Base-by-base conservation (phyloP, 371 early-diverging fungal genomes). In the Mortierella sp. region DNA sequence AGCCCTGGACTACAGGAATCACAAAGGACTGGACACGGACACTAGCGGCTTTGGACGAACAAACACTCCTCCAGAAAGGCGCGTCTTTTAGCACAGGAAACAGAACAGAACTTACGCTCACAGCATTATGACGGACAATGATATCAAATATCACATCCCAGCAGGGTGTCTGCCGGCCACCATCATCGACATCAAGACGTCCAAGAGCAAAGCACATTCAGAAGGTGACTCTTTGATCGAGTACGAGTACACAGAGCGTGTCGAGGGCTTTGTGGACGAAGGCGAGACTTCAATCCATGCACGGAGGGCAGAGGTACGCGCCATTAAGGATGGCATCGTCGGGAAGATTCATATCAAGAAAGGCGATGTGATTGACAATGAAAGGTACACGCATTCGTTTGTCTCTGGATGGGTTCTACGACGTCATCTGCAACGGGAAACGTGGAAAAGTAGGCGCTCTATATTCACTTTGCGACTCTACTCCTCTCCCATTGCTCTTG, bases 261-360 rank as follows among this genome's bases (percentile, higher is more conserved):
- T 71, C 56, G 23, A 67, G 21, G 78, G 74, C 2, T 71, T 68
- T 38, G 57, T 61, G 0, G 73, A 69, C 24, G 81, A 72, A 0
- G 72, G 58, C 23, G 59, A 59, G 53, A 56, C 58, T 1, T 64
- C 71, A 0, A 26, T 54, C 21, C 65, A 60, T 9, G 66, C 55
- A 18, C 48, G 61, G 38, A 54, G 67, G 45, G 64, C 62, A 6
- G 57, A 63, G 12, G 54, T 66, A 27, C 65, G 62, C 26, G 71
- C 78, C 27, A 42, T 12, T 6, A 71, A 48, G 27, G 71, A 64
- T 28, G 69, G 69, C 0, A 45, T 43, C 1, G 66, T 78, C 18
- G 39, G 27, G 12, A 31, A 45, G 14, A 59, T 80, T 12, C 27
- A 48, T 10, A 67, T 78, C 3, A 8, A 46, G 19, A 67, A 67